Base-by-base conservation (phyloP, 306 rosid species). In the Bauhinia variegata region DNA sequence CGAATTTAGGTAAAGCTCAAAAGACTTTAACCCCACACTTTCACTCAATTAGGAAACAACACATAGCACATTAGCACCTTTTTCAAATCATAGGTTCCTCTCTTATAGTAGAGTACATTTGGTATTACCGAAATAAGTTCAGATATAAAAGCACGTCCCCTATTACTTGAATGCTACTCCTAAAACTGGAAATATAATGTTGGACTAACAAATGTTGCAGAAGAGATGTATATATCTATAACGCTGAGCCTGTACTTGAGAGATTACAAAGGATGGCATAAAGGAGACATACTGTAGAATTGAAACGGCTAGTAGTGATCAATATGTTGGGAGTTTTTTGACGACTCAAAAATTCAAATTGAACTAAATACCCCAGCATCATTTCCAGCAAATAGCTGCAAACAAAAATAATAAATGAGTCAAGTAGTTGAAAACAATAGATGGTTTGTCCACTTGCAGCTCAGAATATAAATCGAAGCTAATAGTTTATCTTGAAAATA, bases 1-100 rank as follows among this genome's bases (percentile, higher is more conserved):
- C 38, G 48, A 13, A 63, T 46, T 64, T 46, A 54, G 73, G 38
- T 14, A 12, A 53, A 16, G 18, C 34, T 43, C 59, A 16, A 66
- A 63, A 32, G 12, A 42, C 49, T 28, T 10, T 14, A 72, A 65
- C 73, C 56, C 46, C 38, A 30, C 3, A 19, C 52, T n/a, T n/a
- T 42, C n/a, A 46, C 43, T 51, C 15, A 41, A 65, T 5, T 5
- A 14, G n/a, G 59, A 31, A 23, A 8, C 15, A 60, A 13, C 31
- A 34, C 31, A 0, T 50, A 13, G n/a, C n/a, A n/a, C n/a, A n/a
- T n/a, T n/a, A n/a, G 14, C 39, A 93, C 99, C 97, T 90, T 86
- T 83, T 93, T 90, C 70, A 88, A 82, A 82, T 93, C 92, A 71
- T 95, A 85, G 28, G 99, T 88, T 82, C 99, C 99, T 83, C 97